Evolutionary conservation across 192 early-diverging fungal genomes (phyloP), one percentile per base, ranked within the genome.

Genomic region (Coemansia sp.): DNA sequence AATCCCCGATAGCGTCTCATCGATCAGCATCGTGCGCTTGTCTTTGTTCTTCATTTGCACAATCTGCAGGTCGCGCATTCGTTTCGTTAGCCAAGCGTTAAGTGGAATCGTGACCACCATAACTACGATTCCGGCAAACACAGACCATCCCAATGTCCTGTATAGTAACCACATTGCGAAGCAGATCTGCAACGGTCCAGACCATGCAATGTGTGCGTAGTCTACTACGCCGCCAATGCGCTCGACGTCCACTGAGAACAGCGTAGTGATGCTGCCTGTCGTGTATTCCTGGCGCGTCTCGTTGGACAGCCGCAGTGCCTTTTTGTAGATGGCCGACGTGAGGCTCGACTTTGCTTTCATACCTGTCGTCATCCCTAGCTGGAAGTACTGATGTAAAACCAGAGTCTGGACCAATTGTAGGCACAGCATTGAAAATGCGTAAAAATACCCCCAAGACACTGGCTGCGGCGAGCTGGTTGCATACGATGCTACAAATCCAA

Each of bases 11-110:
- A 98, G 68, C 10, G 92, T 68, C 80, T 98, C 96, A 72, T 95
- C 76, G 84, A 91, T 91, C 50, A 92, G 61, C 68, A 85, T 88
- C 16, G 86, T 89, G 27, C 91, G 77, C 9, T 52, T 48, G 64
- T 94, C 92, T 57, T 94, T 94, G 85, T 92, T 91, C 55, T 66
- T 74, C 95, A 97, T 97, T 71, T 94, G 94, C 21, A 63, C 67
- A 65, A 88, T 88, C 66, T 93, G 90, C 26, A 92, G 77, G 17
- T 51, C 83, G 21, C 91, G 86, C 75, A 90, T 88, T 23, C 62
- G 79, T 11, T 71, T 84, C 7, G 87, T 87, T 14, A 95, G 59
- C 37, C 79, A 63, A 22, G 84, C 87, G 60, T 94, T 93, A 54
- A 92, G 35, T 0, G 95, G 95, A 48, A 93, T 87, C 60, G 84